Base-by-base conservation (phyloP, 768 basidiomycete genomes). In the Termitomyces sp. region DNA sequence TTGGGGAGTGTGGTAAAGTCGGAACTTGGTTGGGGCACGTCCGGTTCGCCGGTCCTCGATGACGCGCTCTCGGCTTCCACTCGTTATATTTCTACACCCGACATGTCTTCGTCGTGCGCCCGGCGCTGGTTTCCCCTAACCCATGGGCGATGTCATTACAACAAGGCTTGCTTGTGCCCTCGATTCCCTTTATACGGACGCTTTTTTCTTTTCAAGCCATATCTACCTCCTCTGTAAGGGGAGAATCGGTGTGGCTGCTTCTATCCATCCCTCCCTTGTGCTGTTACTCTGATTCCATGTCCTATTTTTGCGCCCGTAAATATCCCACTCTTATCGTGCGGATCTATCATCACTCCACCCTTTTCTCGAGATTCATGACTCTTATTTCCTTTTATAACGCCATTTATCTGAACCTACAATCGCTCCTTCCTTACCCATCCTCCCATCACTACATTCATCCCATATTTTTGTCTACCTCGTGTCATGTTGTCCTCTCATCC, bases 401-500 rank as follows among this genome's bases (percentile, higher is more conserved):
- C 26, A 43, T 20, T 54, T 18, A 56, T 58, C 38, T 38, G 54
- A 35, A 51, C 59, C 33, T 50, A 65, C 58, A 55, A 58, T 59
- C 47, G 40, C 59, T 61, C 58, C 56, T 60, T 33, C 56, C 48
- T 55, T 59, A 55, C 57, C 53, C 59, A 60, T 44, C 57, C 58
- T 62, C 56, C 47, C 56, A 54, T 57, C 58, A 57, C 56, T 60
- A 64, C 62, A 63, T 51, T 8, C 38, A 52, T 30, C 30, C 14
- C 48, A n/a, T n/a, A n/a, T 38, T 28, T 58, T 49, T 26, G n/a
- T 59, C 35, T 62, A 63, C 61, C 59, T 60, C 61, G 54, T 64
- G 66, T 80, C 80, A 20, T 79, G 80, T 85, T 79, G 76, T 87
- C 87, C 86, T 88, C 84, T 69, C 73, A 71, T 81, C 80, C 77